Base-by-base conservation (phyloP, 108 stramenopile species). In the Pseudonitzschia multistriata region DNA sequence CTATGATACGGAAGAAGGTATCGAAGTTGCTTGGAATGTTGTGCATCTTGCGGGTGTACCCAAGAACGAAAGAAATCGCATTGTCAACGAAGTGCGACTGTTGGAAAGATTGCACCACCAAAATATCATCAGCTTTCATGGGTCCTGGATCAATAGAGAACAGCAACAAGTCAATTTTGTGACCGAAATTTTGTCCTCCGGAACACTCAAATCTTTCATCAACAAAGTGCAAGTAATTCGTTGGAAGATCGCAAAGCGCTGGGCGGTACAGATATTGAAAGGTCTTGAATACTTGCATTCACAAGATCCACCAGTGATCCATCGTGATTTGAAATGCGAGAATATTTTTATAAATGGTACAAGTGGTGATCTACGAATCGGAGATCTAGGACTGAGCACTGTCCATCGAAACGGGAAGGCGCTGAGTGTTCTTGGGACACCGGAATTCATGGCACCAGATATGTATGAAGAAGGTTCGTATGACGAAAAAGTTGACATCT, bases 361-460 rank as follows among this genome's bases (percentile, higher is more conserved):
- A 25, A 93, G 92, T 57, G 97, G 97, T 30, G 98, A 98, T 76
- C 77, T 99, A 48, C 79, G 97, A 57, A 98, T 99, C 74, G 97
- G 97, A 36, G 98, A 99, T 73, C 81, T 99, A 49, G 97, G 98
- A 17, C 82, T 99, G 47, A 93, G 91, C 61, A 98, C 97, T 8
- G 87, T 82, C 13, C 92, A 88, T 53, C 81, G 84, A n/a, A 94
- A 95, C 64, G 85, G 89, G 66, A 83, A 90, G 85, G 87, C 79
- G 31, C 77, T 90, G 36, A 90, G 88, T 68, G 95, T 98, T 27
- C 83, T 97, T 5, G 98, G 98, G 34, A 99, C 98, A 55, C 98
- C 98, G 7, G 97, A 98, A 79, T 99, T 98, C 78, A 99, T 99
- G 99, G 97, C 99, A 29, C 99, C 99, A 7, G 98, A 98, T 70